These are phyloP conservation scores for Prunus armeniaca DNA, from an alignment of 306 rosid genomes.

Conservation along the genomic window DNA sequence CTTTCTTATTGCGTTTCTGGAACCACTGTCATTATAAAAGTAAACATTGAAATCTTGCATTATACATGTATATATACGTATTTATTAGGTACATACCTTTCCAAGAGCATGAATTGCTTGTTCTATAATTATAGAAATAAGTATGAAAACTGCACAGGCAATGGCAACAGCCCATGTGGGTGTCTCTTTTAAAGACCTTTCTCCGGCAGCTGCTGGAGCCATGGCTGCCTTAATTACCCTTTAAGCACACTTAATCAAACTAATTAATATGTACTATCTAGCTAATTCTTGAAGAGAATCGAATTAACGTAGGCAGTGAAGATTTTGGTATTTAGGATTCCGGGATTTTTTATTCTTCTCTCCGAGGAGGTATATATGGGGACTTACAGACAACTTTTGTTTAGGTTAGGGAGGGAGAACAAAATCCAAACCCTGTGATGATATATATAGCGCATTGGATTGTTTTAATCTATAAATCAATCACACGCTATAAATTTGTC, in stretches of 20 bases:
- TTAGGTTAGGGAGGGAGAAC: neutral
- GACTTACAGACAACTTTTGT: neutral
- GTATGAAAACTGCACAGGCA: slow-evolving; percentile 53
- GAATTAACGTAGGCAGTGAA: neutral
- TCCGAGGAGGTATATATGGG: too few relatives aligned
- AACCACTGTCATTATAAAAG: slow-evolving; percentile 45
- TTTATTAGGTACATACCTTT: slow-evolving; percentile 34
- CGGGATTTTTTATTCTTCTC: too few relatives aligned
- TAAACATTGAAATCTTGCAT: neutral
- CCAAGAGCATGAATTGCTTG: slow-evolving; percentile 57
- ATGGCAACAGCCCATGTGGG: slow-evolving; percentile 78
- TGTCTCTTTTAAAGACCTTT: slow-evolving; percentile 49
- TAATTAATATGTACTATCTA: neutral
- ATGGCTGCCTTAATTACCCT: neutral
- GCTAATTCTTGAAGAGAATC: neutral
- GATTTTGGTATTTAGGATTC: too few relatives aligned
- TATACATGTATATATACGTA: neutral
- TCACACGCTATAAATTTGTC: slow-evolving; percentile 10
- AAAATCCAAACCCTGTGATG: too few relatives aligned
- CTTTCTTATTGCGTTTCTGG: slow-evolving; percentile 56
- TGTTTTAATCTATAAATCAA: neutral
- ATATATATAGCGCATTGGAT: neutral
- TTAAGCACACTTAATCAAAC: neutral
- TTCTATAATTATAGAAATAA: slow-evolving; percentile 56
- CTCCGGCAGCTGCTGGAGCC: slow-evolving; percentile 31